A percentile compares a stretch with the other conserved stretches of the same genome.
Conservation (phyloP, 257 asterid species). For the Scutellaria barbata region DNA sequence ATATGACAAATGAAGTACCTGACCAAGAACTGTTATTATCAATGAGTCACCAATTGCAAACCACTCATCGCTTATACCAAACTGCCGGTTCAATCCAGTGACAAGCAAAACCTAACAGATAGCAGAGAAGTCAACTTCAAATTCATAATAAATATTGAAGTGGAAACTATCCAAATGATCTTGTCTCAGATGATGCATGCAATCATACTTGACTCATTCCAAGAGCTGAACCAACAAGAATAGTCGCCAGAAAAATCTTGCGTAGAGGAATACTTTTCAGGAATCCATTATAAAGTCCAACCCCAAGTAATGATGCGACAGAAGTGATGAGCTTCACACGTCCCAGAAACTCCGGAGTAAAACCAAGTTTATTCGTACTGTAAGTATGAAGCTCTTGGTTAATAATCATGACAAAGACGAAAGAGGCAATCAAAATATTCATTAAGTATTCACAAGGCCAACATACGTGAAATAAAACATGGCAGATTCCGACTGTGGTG, state of each 20-base stretch:
- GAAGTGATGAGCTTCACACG: slow-evolving; percentile 88
- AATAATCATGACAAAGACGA: slow-evolving; percentile 9
- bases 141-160: neutral
- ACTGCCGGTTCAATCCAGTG: slow-evolving; percentile 75
- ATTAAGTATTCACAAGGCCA: slow-evolving; percentile 23
- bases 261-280: slow-evolving; percentile 70
- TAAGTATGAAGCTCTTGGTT: slow-evolving; percentile 38
- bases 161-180: slow-evolving; percentile 6
- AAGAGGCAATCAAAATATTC: slow-evolving; percentile 10
- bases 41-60: slow-evolving; percentile 90
- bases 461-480: slow-evolving; percentile 94
- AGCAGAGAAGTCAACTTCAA: slow-evolving; percentile 25
- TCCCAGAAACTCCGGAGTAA: slow-evolving; percentile 91
- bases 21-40: slow-evolving; percentile 82
- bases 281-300: slow-evolving; percentile 80
- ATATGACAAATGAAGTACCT: slow-evolving; percentile 47
- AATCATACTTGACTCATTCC: slow-evolving; percentile 75
- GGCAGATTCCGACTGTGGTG: slow-evolving; percentile 92
- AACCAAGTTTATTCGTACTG: slow-evolving; percentile 85
- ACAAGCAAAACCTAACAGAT: slow-evolving; percentile 71
- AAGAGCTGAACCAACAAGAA: slow-evolving; percentile 69
- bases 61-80: slow-evolving; percentile 92
- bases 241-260: slow-evolving; percentile 72
- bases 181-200: neutral
- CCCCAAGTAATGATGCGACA: slow-evolving; percentile 81